These are phyloP conservation scores for Prunus persica DNA, from an alignment of 306 rosid genomes.

Conservation along the genomic window Prunus_persica_NCBIv2 NC_034009.1:45964501-45965000, in stretches of 20 bases:
- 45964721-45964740: neutral
- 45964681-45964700: neutral
- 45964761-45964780: neutral
- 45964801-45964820: neutral
- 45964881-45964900: neutral
- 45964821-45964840: too few relatives aligned
- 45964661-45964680: neutral
- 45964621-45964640: neutral
- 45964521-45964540: neutral
- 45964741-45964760: neutral
- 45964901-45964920: neutral
- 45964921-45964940: neutral
- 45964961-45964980: neutral
- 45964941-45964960: neutral
- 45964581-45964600: neutral
- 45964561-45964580: neutral
- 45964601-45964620: neutral
- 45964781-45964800: neutral
- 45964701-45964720: neutral
- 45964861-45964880: neutral
- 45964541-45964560: neutral
- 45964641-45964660: neutral
- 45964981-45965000: neutral
- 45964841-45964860: neutral
- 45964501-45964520: neutral